phyloP scores from a whole-genome alignment of 306 rosid species.

The Cucumis hystrix region DNA sequence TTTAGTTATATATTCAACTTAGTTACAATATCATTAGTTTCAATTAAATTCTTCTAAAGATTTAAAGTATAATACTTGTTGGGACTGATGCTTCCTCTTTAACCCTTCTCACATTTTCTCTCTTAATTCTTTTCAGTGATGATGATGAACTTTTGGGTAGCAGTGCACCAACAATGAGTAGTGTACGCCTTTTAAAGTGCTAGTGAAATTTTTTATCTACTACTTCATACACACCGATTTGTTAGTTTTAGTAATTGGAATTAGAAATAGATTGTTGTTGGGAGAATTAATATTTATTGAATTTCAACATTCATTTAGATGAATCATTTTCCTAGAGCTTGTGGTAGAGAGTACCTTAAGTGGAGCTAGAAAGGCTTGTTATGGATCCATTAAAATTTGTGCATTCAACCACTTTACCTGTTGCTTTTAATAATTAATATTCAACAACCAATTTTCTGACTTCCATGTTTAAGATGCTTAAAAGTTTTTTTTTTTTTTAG shows the following conservation, averaged over 20 bases:
- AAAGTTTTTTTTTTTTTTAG: not conserved
- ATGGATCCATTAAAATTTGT: not conserved
- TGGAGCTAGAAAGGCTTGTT: not conserved
- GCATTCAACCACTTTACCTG: not conserved
- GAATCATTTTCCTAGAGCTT: not conserved
- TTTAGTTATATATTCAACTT: too few relatives aligned
- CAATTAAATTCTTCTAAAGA: too few relatives aligned
- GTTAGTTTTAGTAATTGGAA: too few relatives aligned
- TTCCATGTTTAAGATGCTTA: not conserved
- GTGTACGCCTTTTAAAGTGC: slow-evolving; percentile 35
- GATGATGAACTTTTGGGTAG: slow-evolving; percentile 91
- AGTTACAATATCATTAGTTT: too few relatives aligned
- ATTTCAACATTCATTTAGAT: too few relatives aligned
- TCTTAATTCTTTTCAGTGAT: too few relatives aligned
- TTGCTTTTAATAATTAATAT: not conserved
- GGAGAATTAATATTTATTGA: not conserved
- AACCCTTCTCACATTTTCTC: too few relatives aligned
- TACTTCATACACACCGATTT: too few relatives aligned
- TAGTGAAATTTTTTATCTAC: not conserved
- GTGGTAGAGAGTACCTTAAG: not conserved
- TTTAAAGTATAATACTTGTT: too few relatives aligned
- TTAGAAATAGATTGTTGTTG: too few relatives aligned
- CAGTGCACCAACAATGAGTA: slow-evolving; percentile 81
- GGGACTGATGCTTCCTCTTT: too few relatives aligned
- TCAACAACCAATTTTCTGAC: not conserved